Evolutionary conservation across 1,284 basidiomycete species (phyloP), one percentile per base, ranked within the genome.

Genomic region (Pseudomicrostroma phylloplanum): DNA sequence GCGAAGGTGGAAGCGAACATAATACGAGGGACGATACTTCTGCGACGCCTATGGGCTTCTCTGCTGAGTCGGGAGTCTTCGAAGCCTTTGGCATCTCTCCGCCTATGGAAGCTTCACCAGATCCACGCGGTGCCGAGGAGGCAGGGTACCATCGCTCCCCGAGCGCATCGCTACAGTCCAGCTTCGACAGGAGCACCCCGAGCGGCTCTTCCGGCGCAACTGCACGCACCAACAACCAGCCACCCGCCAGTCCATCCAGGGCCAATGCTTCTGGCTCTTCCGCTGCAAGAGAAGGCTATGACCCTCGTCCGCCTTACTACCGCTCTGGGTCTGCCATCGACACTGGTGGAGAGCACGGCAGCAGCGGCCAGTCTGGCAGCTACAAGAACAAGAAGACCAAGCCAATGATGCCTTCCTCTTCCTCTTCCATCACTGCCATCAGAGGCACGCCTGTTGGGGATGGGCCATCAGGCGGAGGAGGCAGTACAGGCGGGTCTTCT

Each of bases 1-100:
- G 30, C 30, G 53, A 36, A 1, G n/a, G 19, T 6, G 64, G 56
- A 30, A 56, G 61, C 48, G 51, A 49, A 41, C 55, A 58, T 55
- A 41, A 26, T 15, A 55, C 41, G 54, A 48, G 63, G 17, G 30
- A 36, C 9, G 30, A 36, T 36, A 9, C 30, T 9, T 36, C 30
- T 36, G 30, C 30, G 30, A 36, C 30, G 30, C 30, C 30, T 9
- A 36, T 36, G 30, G 30, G 30, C 30, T 36, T 36, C 9, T 36
- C 30, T 3, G 9, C 30, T 9, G 30, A 36, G 30, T 36, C 30
- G 9, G 30, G 30, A 36, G 30, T 36, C 30, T 36, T 36, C 9
- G 30, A 36, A 36, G 30, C 30, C 30, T 36, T 36, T 36, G 30
- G 30, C 4, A 36, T 36, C 30, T 36, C 30, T 4, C 43, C 43